Percentiles rank a stretch among this genome's conserved stretches.
Conservation (phyloP, 1,284 basidiomycete species). For the Thelephora terrestris region DNA sequence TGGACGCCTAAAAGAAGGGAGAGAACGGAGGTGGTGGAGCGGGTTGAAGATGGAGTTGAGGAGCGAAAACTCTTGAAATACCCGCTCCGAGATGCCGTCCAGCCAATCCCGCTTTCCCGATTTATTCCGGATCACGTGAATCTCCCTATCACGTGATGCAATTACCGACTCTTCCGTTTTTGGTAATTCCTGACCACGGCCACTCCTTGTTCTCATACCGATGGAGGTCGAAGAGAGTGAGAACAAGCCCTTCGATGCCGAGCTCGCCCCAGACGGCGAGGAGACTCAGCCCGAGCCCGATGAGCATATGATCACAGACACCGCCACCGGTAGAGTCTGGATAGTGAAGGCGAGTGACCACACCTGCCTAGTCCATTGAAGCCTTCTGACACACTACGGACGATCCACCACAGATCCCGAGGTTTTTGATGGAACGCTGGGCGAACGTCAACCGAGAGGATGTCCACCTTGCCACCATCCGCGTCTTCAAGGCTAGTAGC, state of each 20-base stretch:
- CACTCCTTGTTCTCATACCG: conserved; percentile 2
- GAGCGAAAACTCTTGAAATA: conserved; percentile 21
- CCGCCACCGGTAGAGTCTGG: conserved; percentile 66
- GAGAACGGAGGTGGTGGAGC: conserved; percentile 7
- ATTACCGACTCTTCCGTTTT: not conserved
- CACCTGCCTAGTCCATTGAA: conserved; percentile 2
- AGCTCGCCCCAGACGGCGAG: conserved; percentile 39
- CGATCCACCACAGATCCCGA: conserved; percentile 42
- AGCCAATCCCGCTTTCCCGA: conserved; percentile 17
- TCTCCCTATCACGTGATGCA: not conserved
- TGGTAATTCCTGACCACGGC: not conserved
- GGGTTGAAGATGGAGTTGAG: conserved; percentile 10
- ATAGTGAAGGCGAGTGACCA: conserved; percentile 51
- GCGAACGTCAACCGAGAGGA: conserved; percentile 48
- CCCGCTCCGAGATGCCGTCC: conserved; percentile 7
- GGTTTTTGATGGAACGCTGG: conserved; percentile 65
- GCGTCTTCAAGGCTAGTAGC: conserved; percentile 46
- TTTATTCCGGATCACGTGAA: conserved; percentile 12
- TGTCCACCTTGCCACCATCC: conserved; percentile 62
- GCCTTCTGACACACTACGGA: conserved; percentile 6
- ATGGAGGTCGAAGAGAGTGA: conserved; percentile 52
- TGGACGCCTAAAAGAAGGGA: conserved; percentile 13
- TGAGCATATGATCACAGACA: conserved; percentile 62
- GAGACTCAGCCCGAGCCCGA: conserved; percentile 65
- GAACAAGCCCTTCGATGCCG: conserved; percentile 58